These are phyloP conservation scores for Ambrosia trifida DNA, from an alignment of 129 eudicot species.

Conservation along the genomic window DNA sequence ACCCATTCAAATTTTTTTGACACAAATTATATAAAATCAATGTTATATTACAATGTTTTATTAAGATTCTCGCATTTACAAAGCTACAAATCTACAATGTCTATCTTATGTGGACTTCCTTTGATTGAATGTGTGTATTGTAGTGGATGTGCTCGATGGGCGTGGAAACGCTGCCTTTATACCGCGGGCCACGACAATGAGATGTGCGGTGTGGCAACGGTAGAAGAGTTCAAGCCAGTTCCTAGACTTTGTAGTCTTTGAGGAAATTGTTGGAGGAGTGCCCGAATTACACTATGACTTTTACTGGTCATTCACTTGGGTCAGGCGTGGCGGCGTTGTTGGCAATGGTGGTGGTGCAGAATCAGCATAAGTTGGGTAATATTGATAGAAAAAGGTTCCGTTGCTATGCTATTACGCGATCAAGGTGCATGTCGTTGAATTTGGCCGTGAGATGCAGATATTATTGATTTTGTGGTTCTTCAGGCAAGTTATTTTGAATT, in stretches of 20 bases:
- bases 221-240: conserved; percentile 87
- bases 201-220: conserved; percentile 68
- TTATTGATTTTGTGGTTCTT: conserved; percentile 80
- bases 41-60: too few relatives aligned
- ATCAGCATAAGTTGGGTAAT: conserved; percentile 61
- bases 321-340: conserved; percentile 85
- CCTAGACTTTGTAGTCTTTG: conserved; percentile 79
- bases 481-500: conserved; percentile 85
- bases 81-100: conserved; percentile 65
- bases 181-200: conserved; percentile 86
- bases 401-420: conserved; percentile 91
- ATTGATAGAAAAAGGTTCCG: conserved; percentile 77
- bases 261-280: conserved; percentile 61
- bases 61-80: conserved; percentile 4
- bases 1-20: too few relatives aligned
- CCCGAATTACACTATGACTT: conserved; percentile 59
- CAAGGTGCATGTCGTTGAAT: conserved; percentile 85
- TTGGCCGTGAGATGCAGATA: conserved; percentile 96
- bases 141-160: conserved; percentile 91
- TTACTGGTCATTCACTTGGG: too few relatives aligned
- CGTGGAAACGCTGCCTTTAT: conserved; percentile 85
- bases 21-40: too few relatives aligned
- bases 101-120: conserved; percentile 83
- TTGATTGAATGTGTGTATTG: conserved; percentile 88
- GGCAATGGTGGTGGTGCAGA: conserved; percentile 73